Evolutionary conservation across 202 grass and related monocot species (phyloP).

Genomic region (Setaria italica): DNA sequence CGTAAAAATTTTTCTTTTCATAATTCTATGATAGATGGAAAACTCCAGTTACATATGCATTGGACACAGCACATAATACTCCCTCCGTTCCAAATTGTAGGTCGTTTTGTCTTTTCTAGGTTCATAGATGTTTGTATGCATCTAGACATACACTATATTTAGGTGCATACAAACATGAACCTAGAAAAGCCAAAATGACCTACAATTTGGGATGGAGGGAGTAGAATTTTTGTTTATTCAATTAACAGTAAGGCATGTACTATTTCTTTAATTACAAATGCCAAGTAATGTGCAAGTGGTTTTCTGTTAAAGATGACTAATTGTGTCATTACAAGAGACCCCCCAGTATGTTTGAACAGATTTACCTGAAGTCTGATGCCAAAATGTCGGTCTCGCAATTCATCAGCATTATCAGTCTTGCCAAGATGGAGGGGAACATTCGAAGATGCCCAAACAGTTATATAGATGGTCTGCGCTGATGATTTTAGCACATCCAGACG

Average conservation of each 20-base stretch:
- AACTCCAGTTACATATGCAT: conserved; percentile 13
- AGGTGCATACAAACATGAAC: too few relatives aligned
- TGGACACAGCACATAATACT: not conserved
- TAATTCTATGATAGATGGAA: conserved; percentile 10
- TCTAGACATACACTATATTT: too few relatives aligned
- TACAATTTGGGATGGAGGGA: too few relatives aligned
- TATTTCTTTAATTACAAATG: not conserved
- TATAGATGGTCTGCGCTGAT: conserved; percentile 82
- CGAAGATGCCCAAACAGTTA: conserved; percentile 85
- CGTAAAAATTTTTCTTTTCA: not conserved
- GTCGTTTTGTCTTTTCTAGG: too few relatives aligned
- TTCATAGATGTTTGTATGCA: too few relatives aligned
- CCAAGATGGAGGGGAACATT: conserved; percentile 87
- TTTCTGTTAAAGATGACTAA: conserved; percentile 5
- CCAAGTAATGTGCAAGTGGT: not conserved
- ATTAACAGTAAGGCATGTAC: not conserved
- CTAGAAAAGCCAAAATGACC: too few relatives aligned
- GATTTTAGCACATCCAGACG: conserved; percentile 79
- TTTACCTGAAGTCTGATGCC: conserved; percentile 81
- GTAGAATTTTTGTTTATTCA: conserved; percentile 33
- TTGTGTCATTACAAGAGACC: not conserved
- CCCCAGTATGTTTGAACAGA: not conserved
- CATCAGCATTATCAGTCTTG: conserved; percentile 80
- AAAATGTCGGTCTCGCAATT: conserved; percentile 76
- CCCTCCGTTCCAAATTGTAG: too few relatives aligned